phyloP scores from a whole-genome alignment of 441 rosid genomes.

The Populus tomentosa region DNA sequence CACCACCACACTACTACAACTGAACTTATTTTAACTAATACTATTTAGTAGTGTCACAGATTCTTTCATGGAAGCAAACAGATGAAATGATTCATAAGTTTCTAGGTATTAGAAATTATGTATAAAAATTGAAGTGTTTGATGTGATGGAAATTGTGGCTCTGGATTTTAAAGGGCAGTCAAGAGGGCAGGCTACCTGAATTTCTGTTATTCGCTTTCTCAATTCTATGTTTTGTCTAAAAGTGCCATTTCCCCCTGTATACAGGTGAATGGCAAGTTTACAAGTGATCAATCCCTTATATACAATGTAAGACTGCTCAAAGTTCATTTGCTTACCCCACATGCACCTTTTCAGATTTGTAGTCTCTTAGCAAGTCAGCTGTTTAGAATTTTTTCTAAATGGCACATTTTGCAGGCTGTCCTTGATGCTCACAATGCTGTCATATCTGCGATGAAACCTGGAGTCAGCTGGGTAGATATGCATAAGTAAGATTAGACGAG shows the following conservation, averaged over 20 bases:
- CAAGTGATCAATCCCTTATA: conserved; percentile 74
- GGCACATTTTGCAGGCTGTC: conserved; percentile 56
- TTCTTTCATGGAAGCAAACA: neutral
- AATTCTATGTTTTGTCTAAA: neutral
- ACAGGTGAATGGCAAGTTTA: conserved; percentile 96
- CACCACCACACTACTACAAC: neutral
- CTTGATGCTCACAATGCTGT: conserved; percentile 88
- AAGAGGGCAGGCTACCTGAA: neutral
- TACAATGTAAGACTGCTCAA: conserved; percentile 63
- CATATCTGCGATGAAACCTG: conserved; percentile 80
- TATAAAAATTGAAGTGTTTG: too few relatives aligned
- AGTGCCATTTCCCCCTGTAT: conserved; percentile 3
- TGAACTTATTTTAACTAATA: neutral
- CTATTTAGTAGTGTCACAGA: neutral
- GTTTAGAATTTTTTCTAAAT: conserved; percentile 18
- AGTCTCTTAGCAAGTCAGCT: neutral
- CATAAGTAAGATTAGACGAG: conserved; percentile 63
- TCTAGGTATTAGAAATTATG: too few relatives aligned
- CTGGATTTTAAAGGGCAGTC: neutral
- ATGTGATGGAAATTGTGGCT: too few relatives aligned
- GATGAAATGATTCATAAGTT: neutral
- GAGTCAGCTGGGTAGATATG: conserved; percentile 90
- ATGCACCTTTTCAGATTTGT: neutral
- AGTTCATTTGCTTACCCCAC: neutral
- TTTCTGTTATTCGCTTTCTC: neutral